Conservation (phyloP, 1,139 yeast species). For the Taphrina betulina region DNA sequence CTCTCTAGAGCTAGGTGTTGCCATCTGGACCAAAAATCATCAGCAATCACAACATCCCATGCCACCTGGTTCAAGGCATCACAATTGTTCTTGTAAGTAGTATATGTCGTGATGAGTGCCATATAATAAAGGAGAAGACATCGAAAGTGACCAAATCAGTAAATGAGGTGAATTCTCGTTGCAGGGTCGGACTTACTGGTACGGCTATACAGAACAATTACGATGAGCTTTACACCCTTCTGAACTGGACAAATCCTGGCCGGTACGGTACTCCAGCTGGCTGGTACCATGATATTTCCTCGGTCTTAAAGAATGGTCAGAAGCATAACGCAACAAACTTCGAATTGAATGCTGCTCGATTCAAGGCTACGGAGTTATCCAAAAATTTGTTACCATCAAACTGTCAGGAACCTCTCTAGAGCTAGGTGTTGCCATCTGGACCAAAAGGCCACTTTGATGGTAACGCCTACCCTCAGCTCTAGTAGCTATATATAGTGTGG, state of each 20-base stretch:
- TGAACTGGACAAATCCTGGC: constrained; percentile 86
- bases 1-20: too few species aligned
- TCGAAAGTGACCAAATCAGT: constrained; percentile 75
- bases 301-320: constrained; percentile 82
- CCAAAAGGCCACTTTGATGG: too few species aligned
- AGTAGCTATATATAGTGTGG: too few species aligned
- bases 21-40: too few species aligned
- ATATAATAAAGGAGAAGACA: constrained; percentile 72
- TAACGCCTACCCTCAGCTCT: too few species aligned
- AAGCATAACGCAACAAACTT: constrained; percentile 73
- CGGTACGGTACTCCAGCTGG: constrained; percentile 75
- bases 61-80: constrained; percentile 56
- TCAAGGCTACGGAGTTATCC: constrained; percentile 75
- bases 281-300: constrained; percentile 77
- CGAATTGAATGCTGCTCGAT: constrained; percentile 81
- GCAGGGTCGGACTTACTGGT: constrained; percentile 74
- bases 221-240: constrained; percentile 77
- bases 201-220: constrained; percentile 86
- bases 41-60: constrained; percentile 77
- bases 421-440: too few species aligned
- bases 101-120: constrained; percentile 91
- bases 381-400: constrained; percentile 83
- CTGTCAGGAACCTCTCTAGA: too few species aligned
- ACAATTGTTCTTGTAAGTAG: constrained; percentile 76
- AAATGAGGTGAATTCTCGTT: constrained; percentile 66